Evolutionary conservation across 1,284 basidiomycete genomes (phyloP), one percentile per base, ranked within the genome.

Genomic region (Rhizoctonia solani): DNA sequence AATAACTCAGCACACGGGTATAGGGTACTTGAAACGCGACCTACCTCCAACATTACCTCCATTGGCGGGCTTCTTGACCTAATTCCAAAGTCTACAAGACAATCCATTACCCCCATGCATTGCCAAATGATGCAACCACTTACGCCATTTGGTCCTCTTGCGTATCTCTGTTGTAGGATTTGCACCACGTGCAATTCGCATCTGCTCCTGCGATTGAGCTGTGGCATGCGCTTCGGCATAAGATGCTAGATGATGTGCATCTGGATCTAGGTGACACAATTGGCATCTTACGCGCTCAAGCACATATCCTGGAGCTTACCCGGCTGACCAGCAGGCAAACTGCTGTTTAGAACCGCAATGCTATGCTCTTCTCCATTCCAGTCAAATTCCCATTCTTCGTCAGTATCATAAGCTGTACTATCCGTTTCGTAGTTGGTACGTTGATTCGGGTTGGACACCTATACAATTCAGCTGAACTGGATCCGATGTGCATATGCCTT

Each of bases 21-120:
- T 14, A 46, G 27, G 23, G 37, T 39, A 23, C 34, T 34, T 63
- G 58, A 63, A 63, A 41, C 34, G 52, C 34, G 4, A 9, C 58
- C 14, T 21, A 99, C 97, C 82, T 98, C 96, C 25, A 98, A 81
- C 95, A 99, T 98, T 50, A 99, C 96, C 77, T 98, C 96, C 93
- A 98, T 97, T 19, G 96, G 96, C 52, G 95, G 94, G 69, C 91
- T 94, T 66, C 95, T 84, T 72, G 92, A 95, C 42, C 96, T 85
- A 50, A 99, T 99, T 4, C 97, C 96, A 75, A 98, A 99, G 77
- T 99, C 96, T 96, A 96, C 98, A 74, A 89, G 90, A 70, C 78
- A 77, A 42, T 76, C 73, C 29, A 73, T 54, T 29, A 71, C 54
- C 68, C 11, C 9, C 25, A 19, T 27, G 27, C 49, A 9, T 52